Base-by-base conservation (phyloP, 2,329 filamentous ascomycete species). In the Talaromyces albobiverticillius region DNA sequence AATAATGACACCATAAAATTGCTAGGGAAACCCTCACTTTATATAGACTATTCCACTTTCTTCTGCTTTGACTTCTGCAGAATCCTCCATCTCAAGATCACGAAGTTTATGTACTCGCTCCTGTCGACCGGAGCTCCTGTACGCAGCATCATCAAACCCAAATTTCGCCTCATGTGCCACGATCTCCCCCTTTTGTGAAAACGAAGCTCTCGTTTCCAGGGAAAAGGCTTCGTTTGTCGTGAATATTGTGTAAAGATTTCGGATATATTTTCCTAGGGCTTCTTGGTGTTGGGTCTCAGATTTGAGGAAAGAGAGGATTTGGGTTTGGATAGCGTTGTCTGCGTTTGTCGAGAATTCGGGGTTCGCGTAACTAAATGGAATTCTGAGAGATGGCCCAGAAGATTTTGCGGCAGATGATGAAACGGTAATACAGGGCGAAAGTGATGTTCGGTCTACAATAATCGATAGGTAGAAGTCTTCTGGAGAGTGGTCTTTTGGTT, bases 11-110 rank as follows among this genome's bases (percentile, higher is more conserved):
- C n/a, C n/a, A n/a, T n/a, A n/a, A n/a, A n/a, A n/a, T n/a, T n/a
- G n/a, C n/a, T n/a, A n/a, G n/a, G 13, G 22, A 26, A 4, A 32
- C 16, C 36, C 67, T 2, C 82, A 78, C 62, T 82, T 86, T 59
- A 95, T 81, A 68, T 92, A 95, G 0, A 94, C 88, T 61, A 95
- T 90, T 3, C 89, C 89, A 55, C 85, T 76, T 55, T 81, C 78
- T 65, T 87, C 85, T 2, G 83, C 86, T 60, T 84, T 81, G 3
- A 82, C 71, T 62, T 87, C 85, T 46, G 78, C 77, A 0, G 77
- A 69, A 9, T 83, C 78, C 62, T 85, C 79, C 4, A 72, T 64
- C 3, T 75, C 67, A 23, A 71, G 70, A 56, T 83, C 78, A 22
- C 85, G 77, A 11, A 86, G 71, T 6, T 70, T 68, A 61, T 87